These are phyloP conservation scores for Botryotinia narcissicola DNA, from an alignment of 2,329 filamentous ascomycete genomes.

Conservation along the genomic window DNA sequence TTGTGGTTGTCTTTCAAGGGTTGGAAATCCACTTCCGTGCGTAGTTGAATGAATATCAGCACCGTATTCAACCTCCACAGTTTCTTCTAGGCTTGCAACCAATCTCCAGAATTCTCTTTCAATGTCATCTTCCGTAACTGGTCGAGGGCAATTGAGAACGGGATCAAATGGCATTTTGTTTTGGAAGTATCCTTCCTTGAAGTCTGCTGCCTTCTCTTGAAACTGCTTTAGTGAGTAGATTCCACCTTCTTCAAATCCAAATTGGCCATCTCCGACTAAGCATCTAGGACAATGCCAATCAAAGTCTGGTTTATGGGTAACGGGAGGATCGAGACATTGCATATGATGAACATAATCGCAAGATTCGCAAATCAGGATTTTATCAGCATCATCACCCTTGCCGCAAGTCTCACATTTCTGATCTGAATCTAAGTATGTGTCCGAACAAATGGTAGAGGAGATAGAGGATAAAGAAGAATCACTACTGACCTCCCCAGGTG, in stretches of 20 bases:
- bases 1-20: conserved; percentile 83
- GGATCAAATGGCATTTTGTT: conserved; percentile 87
- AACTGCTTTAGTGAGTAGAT: conserved; percentile 95
- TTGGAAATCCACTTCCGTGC: conserved; percentile 95
- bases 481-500: conserved; percentile 55
- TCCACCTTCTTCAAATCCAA: conserved; percentile 94
- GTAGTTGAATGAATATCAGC: conserved; percentile 98
- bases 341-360: conserved; percentile 89
- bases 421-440: conserved; percentile 35
- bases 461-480: conserved; percentile 47
- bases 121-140: conserved; percentile 90
- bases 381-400: conserved; percentile 68
- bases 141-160: conserved; percentile 73
- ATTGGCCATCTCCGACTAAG: conserved; percentile 92
- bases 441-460: conserved; percentile 4
- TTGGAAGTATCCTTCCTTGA: conserved; percentile 92
- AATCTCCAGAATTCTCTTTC: conserved; percentile 96
- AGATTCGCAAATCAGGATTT: conserved; percentile 80
- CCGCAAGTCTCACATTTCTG: conserved; percentile 85
- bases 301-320: conserved; percentile 72
- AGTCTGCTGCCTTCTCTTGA: conserved; percentile 91
- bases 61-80: conserved; percentile 95
- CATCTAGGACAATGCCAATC: conserved; percentile 98
- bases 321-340: conserved; percentile 81
- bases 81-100: conserved; percentile 90